Conservation (phyloP, 192 early-diverging fungal species). For the Dispira parvispora region DNA sequence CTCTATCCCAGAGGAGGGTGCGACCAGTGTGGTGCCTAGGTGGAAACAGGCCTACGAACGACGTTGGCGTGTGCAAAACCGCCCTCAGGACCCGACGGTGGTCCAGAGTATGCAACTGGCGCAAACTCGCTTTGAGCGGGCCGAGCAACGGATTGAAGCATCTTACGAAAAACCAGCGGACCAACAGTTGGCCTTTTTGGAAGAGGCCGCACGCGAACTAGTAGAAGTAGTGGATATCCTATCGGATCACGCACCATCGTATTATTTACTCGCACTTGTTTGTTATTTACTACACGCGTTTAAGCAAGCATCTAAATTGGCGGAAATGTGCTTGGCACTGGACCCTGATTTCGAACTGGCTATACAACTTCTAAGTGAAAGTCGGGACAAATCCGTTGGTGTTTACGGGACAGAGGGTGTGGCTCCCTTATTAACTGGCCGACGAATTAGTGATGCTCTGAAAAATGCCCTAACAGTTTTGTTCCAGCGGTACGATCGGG, state of each 20-base stretch:
- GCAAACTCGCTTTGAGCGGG: neutral
- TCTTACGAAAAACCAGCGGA: neutral
- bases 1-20: neutral
- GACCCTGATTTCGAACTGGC: neutral
- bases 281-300: neutral
- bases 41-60: neutral
- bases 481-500: neutral
- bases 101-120: neutral
- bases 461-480: neutral
- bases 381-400: neutral
- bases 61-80: neutral
- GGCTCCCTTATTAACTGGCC: neutral
- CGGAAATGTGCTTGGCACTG: neutral
- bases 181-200: neutral
- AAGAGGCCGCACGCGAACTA: neutral
- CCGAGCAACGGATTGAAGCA: neutral
- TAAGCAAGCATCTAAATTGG: neutral
- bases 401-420: neutral
- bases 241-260: neutral
- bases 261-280: neutral
- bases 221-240: neutral
- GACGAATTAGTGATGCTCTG: neutral
- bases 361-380: neutral
- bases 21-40: neutral
- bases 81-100: neutral